Percentiles rank a stretch among this genome's conserved stretches.
Evolutionary conservation across 1,284 basidiomycete species (phyloP).

Genomic region (Tranzscheliella williamsii): DNA sequence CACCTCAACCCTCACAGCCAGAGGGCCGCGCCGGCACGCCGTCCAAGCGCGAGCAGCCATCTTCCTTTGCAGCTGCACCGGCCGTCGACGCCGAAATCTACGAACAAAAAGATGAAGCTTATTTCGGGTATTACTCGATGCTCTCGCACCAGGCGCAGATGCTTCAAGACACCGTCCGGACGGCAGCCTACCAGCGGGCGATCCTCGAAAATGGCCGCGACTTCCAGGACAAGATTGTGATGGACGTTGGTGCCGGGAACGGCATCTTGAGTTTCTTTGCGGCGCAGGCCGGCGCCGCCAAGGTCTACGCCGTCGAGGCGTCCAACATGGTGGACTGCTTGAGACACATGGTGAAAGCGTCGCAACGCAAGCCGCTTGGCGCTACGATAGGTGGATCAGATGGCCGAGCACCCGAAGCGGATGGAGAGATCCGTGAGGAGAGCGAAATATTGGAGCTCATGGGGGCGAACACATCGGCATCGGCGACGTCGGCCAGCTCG

Average conservation of each 20-base stretch:
- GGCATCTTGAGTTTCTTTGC: slow-evolving; percentile 65
- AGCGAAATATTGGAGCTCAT: slow-evolving; percentile 27
- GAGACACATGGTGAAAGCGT: slow-evolving; percentile 57
- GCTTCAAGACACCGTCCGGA: slow-evolving; percentile 55
- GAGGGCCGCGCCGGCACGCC: too few relatives aligned
- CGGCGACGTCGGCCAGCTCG: not conserved
- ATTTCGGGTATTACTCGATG: slow-evolving; percentile 56
- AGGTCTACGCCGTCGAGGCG: slow-evolving; percentile 65
- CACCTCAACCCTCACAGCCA: not conserved
- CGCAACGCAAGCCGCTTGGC: slow-evolving; percentile 40
- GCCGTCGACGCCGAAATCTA: slow-evolving; percentile 19
- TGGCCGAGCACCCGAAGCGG: slow-evolving; percentile 19
- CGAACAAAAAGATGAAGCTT: slow-evolving; percentile 53
- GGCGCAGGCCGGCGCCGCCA: slow-evolving; percentile 64
- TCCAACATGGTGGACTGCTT: slow-evolving; percentile 65
- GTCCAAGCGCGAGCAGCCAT: too few relatives aligned
- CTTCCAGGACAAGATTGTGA: slow-evolving; percentile 47
- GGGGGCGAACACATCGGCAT: slow-evolving; percentile 13
- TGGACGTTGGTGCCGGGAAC: slow-evolving; percentile 65
- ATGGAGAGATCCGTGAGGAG: slow-evolving; percentile 27
- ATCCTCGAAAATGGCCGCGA: slow-evolving; percentile 43
- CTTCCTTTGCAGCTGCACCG: not conserved
- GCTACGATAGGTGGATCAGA: slow-evolving; percentile 14
- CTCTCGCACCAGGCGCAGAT: slow-evolving; percentile 58
- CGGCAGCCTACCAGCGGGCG: slow-evolving; percentile 51